Conservation (phyloP, 345 rosid genomes). For the Cochlearia excelsa region DNA sequence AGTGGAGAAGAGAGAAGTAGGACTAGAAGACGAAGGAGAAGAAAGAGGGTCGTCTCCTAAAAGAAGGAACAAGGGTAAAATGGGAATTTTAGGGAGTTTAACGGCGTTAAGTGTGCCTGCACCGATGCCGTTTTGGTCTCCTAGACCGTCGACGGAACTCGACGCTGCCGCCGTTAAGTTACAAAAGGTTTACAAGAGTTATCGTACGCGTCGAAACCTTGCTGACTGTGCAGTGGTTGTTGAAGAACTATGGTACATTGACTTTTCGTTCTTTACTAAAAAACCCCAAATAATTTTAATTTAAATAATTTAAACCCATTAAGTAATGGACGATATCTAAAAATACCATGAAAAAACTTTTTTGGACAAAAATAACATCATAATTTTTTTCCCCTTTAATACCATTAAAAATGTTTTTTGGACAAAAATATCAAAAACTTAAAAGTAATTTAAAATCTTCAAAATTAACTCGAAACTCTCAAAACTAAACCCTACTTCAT, state of each 20-base stretch:
- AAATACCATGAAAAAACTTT: too few relatives aligned
- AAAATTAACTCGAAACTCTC: too few relatives aligned
- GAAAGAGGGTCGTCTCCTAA: constrained; percentile 31
- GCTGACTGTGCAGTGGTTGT: constrained; percentile 93
- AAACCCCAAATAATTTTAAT: too few relatives aligned
- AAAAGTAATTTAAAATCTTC: too few relatives aligned
- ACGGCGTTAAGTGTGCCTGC: constrained; percentile 50
- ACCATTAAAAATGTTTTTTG: too few relatives aligned
- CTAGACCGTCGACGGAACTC: constrained; percentile 66
- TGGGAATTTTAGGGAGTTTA: constrained; percentile 21
- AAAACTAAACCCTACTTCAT: too few relatives aligned
- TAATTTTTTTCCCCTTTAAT: too few relatives aligned
- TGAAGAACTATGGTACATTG: constrained; percentile 73
- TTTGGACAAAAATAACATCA: too few relatives aligned
- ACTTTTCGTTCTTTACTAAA: constrained; percentile 3
- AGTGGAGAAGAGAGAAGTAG: constrained; percentile 15
- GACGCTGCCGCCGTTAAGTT: constrained; percentile 59
- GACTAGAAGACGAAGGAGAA: constrained; percentile 11
- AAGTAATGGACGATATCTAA: too few relatives aligned
- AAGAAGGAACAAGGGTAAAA: constrained; percentile 34
- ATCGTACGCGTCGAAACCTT: constrained; percentile 47
- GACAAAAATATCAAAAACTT: too few relatives aligned
- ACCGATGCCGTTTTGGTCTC: constrained; percentile 55
- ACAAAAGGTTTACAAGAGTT: constrained; percentile 44
- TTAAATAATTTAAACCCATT: too few relatives aligned